Evolutionary conservation across 495 filamentous ascomycete genomes (phyloP), one percentile per base, ranked within the genome.

Genomic region (Lasiosphaeria ovina): DNA sequence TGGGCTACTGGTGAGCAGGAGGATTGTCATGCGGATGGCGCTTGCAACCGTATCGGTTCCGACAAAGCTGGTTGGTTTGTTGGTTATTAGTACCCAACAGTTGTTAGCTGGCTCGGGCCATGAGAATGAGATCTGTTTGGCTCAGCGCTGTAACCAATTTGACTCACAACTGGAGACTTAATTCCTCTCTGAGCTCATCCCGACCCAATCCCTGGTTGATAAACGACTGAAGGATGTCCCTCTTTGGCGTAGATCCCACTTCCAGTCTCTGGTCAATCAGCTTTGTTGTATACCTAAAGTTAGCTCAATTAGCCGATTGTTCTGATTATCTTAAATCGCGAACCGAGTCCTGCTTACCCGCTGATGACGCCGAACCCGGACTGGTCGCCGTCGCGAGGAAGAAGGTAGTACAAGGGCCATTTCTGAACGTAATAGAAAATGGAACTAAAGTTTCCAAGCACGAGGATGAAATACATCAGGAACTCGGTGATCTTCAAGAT

Each of bases 21-120:
- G 62, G 48, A 89, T 69, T 45, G 84, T 74, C 2, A 77, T 79
- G 51, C 78, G 77, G 65, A 89, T 79, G 8, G 80, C 74, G 1
- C 80, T 83, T 0, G 83, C 81, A 0, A 81, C 85, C 10, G 87
- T 87, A 60, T 91, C 87, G 7, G 85, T 81, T n/a, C 85, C 85
- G 3, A 85, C 86, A 9, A 87, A 74, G 50, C 80, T 76, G 32
- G 73, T 8, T 81, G 71, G 6, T n/a, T 36, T 38, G n/a, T 34
- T 34, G 34, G 34, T 12, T 52, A 12, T 24, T 24, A 24, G 24
- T 24, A 24, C 24, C 1, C 24, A 2, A 52, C 11, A 0, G 1
- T 8, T 34, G 32, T 54, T 12, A 7, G 7, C 8, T 42, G 7
- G 38, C 12, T 12, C 38, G 12, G 12, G 38, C 8, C 38, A 42